phyloP scores from a whole-genome alignment of 768 basidiomycete genomes.

The Leucocoprinus birnbaumii region DNA sequence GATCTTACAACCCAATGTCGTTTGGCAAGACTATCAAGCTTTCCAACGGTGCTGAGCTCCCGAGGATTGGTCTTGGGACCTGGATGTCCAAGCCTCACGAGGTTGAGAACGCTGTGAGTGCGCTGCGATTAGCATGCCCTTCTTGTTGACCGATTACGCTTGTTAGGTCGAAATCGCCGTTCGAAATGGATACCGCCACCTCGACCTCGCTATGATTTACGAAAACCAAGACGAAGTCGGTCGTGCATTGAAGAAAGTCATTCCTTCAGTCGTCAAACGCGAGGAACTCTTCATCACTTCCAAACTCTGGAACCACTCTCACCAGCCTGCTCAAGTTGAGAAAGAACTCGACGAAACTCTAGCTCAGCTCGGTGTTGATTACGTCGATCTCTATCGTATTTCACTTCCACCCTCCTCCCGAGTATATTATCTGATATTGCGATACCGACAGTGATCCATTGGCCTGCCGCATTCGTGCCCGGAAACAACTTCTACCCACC shows the following conservation, averaged over 20 bases:
- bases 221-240: constrained; percentile 79
- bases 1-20: constrained; percentile 29
- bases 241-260: constrained; percentile 70
- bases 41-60: constrained; percentile 49
- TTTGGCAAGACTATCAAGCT: constrained; percentile 38
- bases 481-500: constrained; percentile 54
- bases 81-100: constrained; percentile 77
- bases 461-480: constrained; percentile 70
- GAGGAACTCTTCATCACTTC: constrained; percentile 80
- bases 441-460: constrained; percentile 60
- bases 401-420: constrained; percentile 10
- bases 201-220: constrained; percentile 83
- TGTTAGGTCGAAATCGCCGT: constrained; percentile 73
- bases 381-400: constrained; percentile 80
- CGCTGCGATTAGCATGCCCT: neutral
- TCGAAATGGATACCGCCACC: constrained; percentile 75
- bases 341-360: constrained; percentile 77
- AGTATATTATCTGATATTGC: neutral
- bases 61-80: constrained; percentile 81
- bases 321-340: constrained; percentile 65
- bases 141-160: neutral
- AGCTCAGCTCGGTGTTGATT: constrained; percentile 65
- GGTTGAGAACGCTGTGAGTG: constrained; percentile 65
- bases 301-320: constrained; percentile 81
- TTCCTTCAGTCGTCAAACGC: constrained; percentile 74